Evolutionary conservation across 2,329 filamentous ascomycete species (phyloP).

Genomic region (Aspergillus costaricaensis): DNA sequence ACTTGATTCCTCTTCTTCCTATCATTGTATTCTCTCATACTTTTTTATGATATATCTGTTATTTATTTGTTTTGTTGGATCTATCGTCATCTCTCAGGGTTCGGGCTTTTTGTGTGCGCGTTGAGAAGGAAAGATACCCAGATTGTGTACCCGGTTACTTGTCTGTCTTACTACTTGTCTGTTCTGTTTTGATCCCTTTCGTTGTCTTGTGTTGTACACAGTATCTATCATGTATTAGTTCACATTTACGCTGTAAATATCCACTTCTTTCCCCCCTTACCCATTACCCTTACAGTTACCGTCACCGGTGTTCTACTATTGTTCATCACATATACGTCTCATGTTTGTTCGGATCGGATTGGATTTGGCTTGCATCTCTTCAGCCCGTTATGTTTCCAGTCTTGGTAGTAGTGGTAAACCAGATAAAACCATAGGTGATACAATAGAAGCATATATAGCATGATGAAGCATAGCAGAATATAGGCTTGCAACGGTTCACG

Average conservation of each 20-base stretch:
- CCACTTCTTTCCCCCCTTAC: neutral
- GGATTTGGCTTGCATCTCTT: neutral
- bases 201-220: too few relatives aligned
- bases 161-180: neutral
- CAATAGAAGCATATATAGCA: neutral
- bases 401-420: neutral
- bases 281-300: too few relatives aligned
- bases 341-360: neutral
- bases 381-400: neutral
- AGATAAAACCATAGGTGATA: neutral
- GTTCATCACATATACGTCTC: neutral
- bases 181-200: neutral
- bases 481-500: neutral
- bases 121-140: slow-evolving; percentile 17
- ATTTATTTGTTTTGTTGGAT: slow-evolving; percentile 3
- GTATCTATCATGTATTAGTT: neutral
- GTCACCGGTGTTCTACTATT: neutral
- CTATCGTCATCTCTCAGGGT: slow-evolving; percentile 4
- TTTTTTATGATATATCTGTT: neutral
- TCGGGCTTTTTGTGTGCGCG: slow-evolving; percentile 7
- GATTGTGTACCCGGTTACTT: slow-evolving; percentile 10
- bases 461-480: neutral
- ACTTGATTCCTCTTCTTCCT: neutral
- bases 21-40: slow-evolving; percentile 8
- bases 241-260: neutral